These are phyloP conservation scores for sunflower (Helianthus annuus) DNA, from an alignment of 129 eudicot species.

Conservation along the genomic window HanXRQr2.0-SUNRISE NC_035449.2:45083513-45084012, in stretches of 20 bases:
- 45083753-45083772: conserved; percentile 23
- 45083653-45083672: background rate
- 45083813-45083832: conserved; percentile 6
- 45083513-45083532: background rate
- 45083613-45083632: conserved; percentile 9
- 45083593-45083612: background rate
- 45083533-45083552: background rate
- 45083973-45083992: background rate
- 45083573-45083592: background rate
- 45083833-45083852: background rate
- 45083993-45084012: background rate
- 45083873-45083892: background rate
- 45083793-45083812: conserved; percentile 8
- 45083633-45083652: conserved; percentile 8
- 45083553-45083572: conserved; percentile 1
- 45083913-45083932: background rate
- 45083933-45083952: background rate
- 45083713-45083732: conserved; percentile 5
- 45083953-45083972: background rate
- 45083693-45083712: background rate
- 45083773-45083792: background rate
- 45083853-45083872: background rate
- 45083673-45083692: background rate
- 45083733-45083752: background rate
- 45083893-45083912: background rate